Base-by-base conservation (phyloP, 108 stramenopile species). In the Skeletonema costatum region DNA sequence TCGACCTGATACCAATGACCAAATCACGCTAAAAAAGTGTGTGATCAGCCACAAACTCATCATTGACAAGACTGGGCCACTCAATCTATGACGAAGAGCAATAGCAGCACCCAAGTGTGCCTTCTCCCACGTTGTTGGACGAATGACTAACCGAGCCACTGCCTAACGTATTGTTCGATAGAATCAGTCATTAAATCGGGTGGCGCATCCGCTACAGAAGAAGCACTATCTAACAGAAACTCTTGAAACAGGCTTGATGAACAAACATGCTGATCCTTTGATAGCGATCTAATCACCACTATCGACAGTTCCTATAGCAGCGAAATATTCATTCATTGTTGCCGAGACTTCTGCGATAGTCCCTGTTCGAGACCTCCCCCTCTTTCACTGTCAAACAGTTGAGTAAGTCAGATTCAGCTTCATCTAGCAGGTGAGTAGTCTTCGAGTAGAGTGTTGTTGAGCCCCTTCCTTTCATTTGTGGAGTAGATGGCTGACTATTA, bases 251-350 rank as follows among this genome's bases (percentile, higher is more conserved):
- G 59, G 5, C n/a, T 17, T 25, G 81, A 82, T 2, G 70, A 66
- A 46, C 81, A 75, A 35, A 82, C 39, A n/a, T 32, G 38, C 14
- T 66, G 32, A 56, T 82, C 56, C 67, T 74, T 75, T 16, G 81
- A 82, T 19, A 82, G 70, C 16, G 70, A 75, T 56, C 66, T 71
- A 36, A 82, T 82, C 56, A 61, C 74, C 74, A 38, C 60, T 59
- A 32, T 82, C 74, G 16, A 82, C 59, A 12, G 31, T 56, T 25
- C 46, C 60, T 31, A 75, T 63, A 17, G 74, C 53, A 3, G 63
- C 14, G 60, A 64, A 51, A 29, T 48, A 65, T 53, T 42, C 44
- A 51, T 65, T 41, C 30, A 59, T 61, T 25, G 60, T 35, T 25
- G 60, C 36, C 1, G 60, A 30, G 30, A 82, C 48, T 36, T 82